phyloP scores from a whole-genome alignment of 768 basidiomycete genomes.

The Cyclocybe aegerita region DNA sequence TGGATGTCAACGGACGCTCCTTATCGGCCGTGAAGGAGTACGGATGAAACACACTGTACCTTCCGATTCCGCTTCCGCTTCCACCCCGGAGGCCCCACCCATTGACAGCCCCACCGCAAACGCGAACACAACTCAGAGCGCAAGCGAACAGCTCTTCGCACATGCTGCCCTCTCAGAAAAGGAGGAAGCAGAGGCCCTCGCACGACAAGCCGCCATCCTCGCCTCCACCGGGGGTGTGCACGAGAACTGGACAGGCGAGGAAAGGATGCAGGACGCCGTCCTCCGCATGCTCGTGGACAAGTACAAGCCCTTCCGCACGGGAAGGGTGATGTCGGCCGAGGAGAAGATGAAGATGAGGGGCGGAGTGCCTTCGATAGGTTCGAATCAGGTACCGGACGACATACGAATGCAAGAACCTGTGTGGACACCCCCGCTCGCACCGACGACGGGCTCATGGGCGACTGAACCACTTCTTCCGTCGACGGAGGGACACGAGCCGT shows the following conservation, averaged over 20 bases:
- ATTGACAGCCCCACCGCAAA: not conserved
- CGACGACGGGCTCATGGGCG: slow-evolving; percentile 42
- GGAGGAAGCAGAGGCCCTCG: slow-evolving; percentile 26
- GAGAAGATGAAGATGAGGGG: slow-evolving; percentile 49
- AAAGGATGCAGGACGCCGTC: slow-evolving; percentile 65
- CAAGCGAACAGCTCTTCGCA: slow-evolving; percentile 63
- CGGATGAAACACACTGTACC: no score
- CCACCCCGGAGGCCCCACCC: not conserved
- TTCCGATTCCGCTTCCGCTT: no score
- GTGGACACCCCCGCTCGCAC: slow-evolving; percentile 1
- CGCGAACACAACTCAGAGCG: slow-evolving; percentile 16
- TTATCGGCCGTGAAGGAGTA: no score
- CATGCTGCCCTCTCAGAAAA: slow-evolving; percentile 57
- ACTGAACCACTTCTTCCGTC: slow-evolving; percentile 55
- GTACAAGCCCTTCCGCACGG: slow-evolving; percentile 77
- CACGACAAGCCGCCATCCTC: slow-evolving; percentile 12
- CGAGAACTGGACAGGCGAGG: slow-evolving; percentile 79
- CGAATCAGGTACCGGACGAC: no score
- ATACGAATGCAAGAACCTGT: no score
- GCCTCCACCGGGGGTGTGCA: slow-evolving; percentile 38
- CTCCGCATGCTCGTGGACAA: slow-evolving; percentile 86
- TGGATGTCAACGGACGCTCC: no score
- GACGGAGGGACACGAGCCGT: slow-evolving; percentile 59
- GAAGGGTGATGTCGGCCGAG: slow-evolving; percentile 58
- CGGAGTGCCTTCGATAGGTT: no score